Evolutionary conservation across 2,329 filamentous ascomycete species (phyloP), one percentile per base, ranked within the genome.

Genomic region (Trichophyton equinum): DNA sequence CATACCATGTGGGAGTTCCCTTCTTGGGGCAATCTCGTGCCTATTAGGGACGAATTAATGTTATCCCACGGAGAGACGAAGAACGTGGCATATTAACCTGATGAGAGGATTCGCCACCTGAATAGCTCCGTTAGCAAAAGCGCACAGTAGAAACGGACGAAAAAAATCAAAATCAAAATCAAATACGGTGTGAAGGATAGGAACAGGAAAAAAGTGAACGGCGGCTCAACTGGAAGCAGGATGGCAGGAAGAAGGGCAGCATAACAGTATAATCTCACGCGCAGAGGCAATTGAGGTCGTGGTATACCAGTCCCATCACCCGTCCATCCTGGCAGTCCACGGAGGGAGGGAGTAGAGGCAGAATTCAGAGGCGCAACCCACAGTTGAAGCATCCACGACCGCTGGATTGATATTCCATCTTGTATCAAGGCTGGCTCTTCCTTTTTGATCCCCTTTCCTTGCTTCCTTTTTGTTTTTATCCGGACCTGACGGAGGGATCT

Each of bases 1-100:
- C 60, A 75, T 79, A 91, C 87, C 88, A 91, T 77, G 89, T 91
- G 69, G 88, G 84, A 69, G 86, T 85, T 69, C 87, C 87, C 78
- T 88, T 87, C 81, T 85, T 89, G 71, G 89, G 89, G 82, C 89
- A 94, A 72, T 92, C 88, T 71, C 88, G 87, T 71, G 88, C 88
- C 88, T 90, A 67, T 65, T 60, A 61, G 61, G 61, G 53, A 55
- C 59, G 63, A 57, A 63, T 65, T 63, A 65, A 64, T 61, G 59
- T 51, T 62, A 60, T 64, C 58, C 60, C 60, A 59, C 57, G 58
- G 62, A 53, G 47, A 63, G 58, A 57, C 53, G 59, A 60, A 62
- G 62, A 66, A 64, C 64, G 66, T 68, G 70, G 77, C 63, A 67
- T 69, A 70, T 78, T 78, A 86, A 88, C 85, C 85, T 89, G 86